Evolutionary conservation across 148 eudicot genomes (phyloP).

Genomic region (Mesembryanthemum crystallinum): DNA sequence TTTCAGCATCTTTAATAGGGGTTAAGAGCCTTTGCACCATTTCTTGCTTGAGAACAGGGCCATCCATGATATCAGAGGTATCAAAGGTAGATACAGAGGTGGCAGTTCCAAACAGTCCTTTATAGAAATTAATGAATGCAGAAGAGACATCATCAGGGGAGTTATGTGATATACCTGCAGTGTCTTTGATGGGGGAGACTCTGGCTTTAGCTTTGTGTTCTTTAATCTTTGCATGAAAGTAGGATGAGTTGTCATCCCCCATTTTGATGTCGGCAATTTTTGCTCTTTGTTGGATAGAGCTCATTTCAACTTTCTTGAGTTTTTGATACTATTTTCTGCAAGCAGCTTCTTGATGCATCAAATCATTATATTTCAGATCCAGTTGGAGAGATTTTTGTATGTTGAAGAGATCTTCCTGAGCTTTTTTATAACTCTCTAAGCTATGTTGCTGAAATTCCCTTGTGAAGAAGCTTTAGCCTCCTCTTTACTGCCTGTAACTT

Average conservation of each 20-base stretch:
- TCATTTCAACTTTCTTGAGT: neutral
- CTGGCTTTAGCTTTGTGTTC: neutral
- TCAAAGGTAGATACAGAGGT: no score
- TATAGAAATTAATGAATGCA: neutral
- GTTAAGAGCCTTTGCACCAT: no score
- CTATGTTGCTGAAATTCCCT: neutral
- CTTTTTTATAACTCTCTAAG: neutral
- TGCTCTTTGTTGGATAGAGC: neutral
- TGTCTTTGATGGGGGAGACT: neutral
- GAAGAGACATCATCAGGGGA: no score
- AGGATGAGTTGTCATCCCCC: neutral
- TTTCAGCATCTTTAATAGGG: neutral
- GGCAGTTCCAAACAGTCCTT: neutral
- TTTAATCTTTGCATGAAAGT: neutral
- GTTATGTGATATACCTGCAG: no score
- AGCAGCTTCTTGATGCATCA: neutral
- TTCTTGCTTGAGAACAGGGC: no score
- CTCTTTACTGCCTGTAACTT: neutral
- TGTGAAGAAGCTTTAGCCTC: neutral
- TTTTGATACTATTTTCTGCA: neutral
- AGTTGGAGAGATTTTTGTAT: neutral
- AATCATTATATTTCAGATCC: neutral
- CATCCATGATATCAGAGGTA: no score
- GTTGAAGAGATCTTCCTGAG: neutral
- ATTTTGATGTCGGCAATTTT: neutral